phyloP scores from a whole-genome alignment of 805 yeast species.

The Candida patagonica region DNA sequence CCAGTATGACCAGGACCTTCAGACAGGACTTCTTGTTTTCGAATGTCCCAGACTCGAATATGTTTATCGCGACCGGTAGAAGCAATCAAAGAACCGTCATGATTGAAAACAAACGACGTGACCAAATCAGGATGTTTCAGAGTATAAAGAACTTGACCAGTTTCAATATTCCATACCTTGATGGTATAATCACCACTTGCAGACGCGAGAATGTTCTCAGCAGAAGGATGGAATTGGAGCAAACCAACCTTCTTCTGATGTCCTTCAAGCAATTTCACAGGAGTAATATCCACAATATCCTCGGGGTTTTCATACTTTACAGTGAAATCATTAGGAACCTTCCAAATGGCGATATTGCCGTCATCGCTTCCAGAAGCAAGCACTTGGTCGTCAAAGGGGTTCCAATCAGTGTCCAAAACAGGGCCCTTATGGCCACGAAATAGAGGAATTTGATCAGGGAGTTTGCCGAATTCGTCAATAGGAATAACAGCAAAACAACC shows the following conservation, averaged over 20 bases:
- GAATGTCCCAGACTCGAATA: slow-evolving; percentile 85
- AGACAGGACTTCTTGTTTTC: slow-evolving; percentile 59
- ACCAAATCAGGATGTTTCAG: slow-evolving; percentile 84
- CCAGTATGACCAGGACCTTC: slow-evolving; percentile 91
- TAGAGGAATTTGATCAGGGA: slow-evolving; percentile 86
- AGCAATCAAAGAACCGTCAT: slow-evolving; percentile 78
- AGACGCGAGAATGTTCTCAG: slow-evolving; percentile 77
- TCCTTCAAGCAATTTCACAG: slow-evolving; percentile 65
- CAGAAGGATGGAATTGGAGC: slow-evolving; percentile 81
- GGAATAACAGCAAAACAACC: slow-evolving; percentile 97
- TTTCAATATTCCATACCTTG: slow-evolving; percentile 80
- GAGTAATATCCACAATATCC: slow-evolving; percentile 57
- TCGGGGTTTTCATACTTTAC: slow-evolving; percentile 31
- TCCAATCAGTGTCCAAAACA: slow-evolving; percentile 90
- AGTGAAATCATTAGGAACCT: slow-evolving; percentile 73
- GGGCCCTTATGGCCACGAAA: slow-evolving; percentile 95
- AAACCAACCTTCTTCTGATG: slow-evolving; percentile 93
- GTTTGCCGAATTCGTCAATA: slow-evolving; percentile 73
- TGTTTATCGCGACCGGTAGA: slow-evolving; percentile 88
- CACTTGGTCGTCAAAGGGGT: slow-evolving; percentile 74
- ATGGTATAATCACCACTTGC: slow-evolving; percentile 86
- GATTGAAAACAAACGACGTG: slow-evolving; percentile 86
- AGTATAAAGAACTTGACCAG: slow-evolving; percentile 61
- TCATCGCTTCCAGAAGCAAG: slow-evolving; percentile 78
- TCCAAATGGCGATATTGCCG: slow-evolving; percentile 78